These are phyloP conservation scores for Elaphomyces granulatus DNA, from an alignment of 495 filamentous ascomycete genomes.

Conservation along the genomic window DNA sequence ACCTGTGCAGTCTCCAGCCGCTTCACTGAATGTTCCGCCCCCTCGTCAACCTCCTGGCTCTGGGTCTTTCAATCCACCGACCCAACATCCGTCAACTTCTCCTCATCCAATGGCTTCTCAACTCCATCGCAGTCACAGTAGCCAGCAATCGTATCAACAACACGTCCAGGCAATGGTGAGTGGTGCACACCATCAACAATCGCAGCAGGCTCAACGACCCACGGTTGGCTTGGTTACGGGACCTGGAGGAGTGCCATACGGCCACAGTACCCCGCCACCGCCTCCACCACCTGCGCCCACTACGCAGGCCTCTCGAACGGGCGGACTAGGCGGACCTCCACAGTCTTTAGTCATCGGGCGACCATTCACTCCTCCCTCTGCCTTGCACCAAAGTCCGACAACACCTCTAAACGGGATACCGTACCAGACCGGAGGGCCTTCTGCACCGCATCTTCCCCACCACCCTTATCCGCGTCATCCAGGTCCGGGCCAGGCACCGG, in stretches of 20 bases:
- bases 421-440: slow-evolving; percentile 19
- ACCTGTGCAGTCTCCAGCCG: slow-evolving; percentile 21
- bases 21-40: slow-evolving; percentile 18
- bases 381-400: slow-evolving; percentile 19
- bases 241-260: slow-evolving; percentile 16
- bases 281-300: slow-evolving; percentile 12
- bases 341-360: slow-evolving; percentile 22
- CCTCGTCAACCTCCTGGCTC: slow-evolving; percentile 17
- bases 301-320: slow-evolving; percentile 4
- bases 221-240: slow-evolving; percentile 18
- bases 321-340: slow-evolving; percentile 14
- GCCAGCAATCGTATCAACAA: slow-evolving; percentile 25
- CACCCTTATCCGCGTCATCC: slow-evolving; percentile 22
- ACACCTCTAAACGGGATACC: slow-evolving; percentile 14
- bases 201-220: slow-evolving; percentile 14
- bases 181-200: slow-evolving; percentile 22
- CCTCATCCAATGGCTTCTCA: slow-evolving; percentile 12
- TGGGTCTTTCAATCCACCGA: slow-evolving; percentile 14
- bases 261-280: slow-evolving; percentile 26
- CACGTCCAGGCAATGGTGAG: slow-evolving; percentile 30
- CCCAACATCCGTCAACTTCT: slow-evolving; percentile 14
- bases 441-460: slow-evolving; percentile 17
- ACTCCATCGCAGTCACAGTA: slow-evolving; percentile 10
- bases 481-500: slow-evolving; percentile 13
- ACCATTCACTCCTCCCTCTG: slow-evolving; percentile 28